A percentile compares a stretch with the other conserved stretches of the same genome.
Evolutionary conservation across 768 basidiomycete genomes (phyloP).

Genomic region (Mycena rosella): DNA sequence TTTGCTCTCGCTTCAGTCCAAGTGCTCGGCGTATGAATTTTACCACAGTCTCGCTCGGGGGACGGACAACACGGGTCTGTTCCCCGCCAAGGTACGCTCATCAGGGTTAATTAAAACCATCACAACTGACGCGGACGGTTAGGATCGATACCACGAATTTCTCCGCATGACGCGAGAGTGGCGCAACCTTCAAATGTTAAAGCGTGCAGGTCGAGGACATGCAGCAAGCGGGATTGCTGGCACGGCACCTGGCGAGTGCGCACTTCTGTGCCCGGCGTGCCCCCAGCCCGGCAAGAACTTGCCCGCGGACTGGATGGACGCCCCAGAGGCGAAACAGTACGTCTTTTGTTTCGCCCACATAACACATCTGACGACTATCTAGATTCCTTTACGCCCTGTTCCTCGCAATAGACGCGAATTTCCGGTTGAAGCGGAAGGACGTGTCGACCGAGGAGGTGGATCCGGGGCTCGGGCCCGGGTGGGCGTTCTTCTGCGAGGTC

Average conservation of each 20-base stretch:
- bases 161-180: slow-evolving; percentile 37
- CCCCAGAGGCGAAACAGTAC: slow-evolving; percentile 23
- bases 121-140: neutral
- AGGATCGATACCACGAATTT: slow-evolving; percentile 39
- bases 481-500: neutral
- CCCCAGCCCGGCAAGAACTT: slow-evolving; percentile 45
- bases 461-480: slow-evolving; percentile 25
- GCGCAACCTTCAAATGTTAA: slow-evolving; percentile 37
- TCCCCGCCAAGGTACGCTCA: neutral
- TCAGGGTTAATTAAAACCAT: neutral
- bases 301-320: slow-evolving; percentile 37
- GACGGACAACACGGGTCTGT: neutral
- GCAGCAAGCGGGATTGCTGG: slow-evolving; percentile 30
- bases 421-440: slow-evolving; percentile 31
- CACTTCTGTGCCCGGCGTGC: slow-evolving; percentile 45
- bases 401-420: slow-evolving; percentile 32
- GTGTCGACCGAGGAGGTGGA: slow-evolving; percentile 33
- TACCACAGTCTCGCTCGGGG: slow-evolving; percentile 20
- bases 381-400: slow-evolving; percentile 37
- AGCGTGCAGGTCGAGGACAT: slow-evolving; percentile 36
- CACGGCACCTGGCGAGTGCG: slow-evolving; percentile 38
- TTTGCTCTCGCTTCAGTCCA: slow-evolving; percentile 23
- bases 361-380: neutral
- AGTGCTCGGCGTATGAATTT: slow-evolving; percentile 32
- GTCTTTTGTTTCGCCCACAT: slow-evolving; percentile 3